Percentiles rank a stretch among this genome's conserved stretches.
Conservation (phyloP, 345 rosid species). For the Noccaea caerulescens region DNA sequence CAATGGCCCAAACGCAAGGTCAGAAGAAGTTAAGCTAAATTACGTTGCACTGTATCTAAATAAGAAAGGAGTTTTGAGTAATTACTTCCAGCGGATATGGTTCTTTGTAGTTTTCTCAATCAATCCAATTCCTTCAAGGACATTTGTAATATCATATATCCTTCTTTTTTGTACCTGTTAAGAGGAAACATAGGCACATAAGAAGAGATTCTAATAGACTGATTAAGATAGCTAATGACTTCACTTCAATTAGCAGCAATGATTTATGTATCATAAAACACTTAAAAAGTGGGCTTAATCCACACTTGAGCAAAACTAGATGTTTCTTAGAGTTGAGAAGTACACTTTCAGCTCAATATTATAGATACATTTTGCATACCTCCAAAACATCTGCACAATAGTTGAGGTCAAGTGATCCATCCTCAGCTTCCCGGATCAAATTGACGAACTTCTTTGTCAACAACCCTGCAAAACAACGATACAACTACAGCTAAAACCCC, state of each 20-base stretch:
- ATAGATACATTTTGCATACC: slow-evolving; percentile 46
- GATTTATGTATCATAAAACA: slow-evolving; percentile 4
- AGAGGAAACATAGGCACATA: slow-evolving; percentile 27
- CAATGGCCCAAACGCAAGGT: slow-evolving; percentile 35
- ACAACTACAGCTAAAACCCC: not conserved
- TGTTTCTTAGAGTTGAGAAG: not conserved
- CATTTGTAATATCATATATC: slow-evolving; percentile 88
- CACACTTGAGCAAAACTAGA: not conserved
- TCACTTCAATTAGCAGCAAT: slow-evolving; percentile 6
- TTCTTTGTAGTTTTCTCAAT: slow-evolving; percentile 86
- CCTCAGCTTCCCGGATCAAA: slow-evolving; percentile 68
- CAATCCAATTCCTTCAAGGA: slow-evolving; percentile 79
- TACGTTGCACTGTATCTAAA: not conserved
- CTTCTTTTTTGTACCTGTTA: slow-evolving; percentile 84
- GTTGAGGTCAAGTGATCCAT: slow-evolving; percentile 82
- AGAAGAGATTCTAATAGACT: slow-evolving; percentile 22
- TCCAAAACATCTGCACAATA: slow-evolving; percentile 66
- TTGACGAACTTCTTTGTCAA: slow-evolving; percentile 70
- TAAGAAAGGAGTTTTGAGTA: slow-evolving; percentile 13
- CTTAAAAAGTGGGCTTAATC: slow-evolving; percentile 6
- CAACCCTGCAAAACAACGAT: slow-evolving; percentile 49
- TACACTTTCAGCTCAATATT: not conserved
- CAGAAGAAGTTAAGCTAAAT: slow-evolving; percentile 27
- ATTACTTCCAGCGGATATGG: slow-evolving; percentile 80
- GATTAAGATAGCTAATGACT: slow-evolving; percentile 5